phyloP scores from a whole-genome alignment of 1,284 basidiomycete species.

The Ceratobasidium sp. region DNA sequence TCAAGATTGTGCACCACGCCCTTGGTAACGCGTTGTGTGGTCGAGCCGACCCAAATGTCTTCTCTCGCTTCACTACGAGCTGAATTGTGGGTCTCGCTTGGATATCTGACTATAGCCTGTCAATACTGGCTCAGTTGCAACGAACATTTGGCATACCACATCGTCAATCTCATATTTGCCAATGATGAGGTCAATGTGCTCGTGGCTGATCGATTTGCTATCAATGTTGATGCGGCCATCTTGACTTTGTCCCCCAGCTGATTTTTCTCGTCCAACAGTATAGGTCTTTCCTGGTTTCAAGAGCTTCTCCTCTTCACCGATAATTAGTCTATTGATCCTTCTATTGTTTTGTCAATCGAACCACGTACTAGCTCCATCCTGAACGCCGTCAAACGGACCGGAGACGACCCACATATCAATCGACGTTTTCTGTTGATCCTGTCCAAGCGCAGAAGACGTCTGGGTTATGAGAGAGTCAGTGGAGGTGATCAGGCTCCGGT shows the following conservation, averaged over 20 bases:
- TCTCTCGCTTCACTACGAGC: slow-evolving; percentile 23
- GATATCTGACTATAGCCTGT: slow-evolving; percentile 5
- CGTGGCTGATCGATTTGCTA: slow-evolving; percentile 27
- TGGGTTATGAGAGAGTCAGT: neutral
- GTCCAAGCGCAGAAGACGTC: neutral
- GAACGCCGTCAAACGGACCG: slow-evolving; percentile 26
- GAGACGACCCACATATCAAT: slow-evolving; percentile 28
- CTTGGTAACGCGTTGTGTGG: slow-evolving; percentile 16
- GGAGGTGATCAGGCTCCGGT: slow-evolving; percentile 1
- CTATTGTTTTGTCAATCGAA: neutral
- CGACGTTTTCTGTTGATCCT: neutral
- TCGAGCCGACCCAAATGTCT: slow-evolving; percentile 27
- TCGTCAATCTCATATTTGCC: slow-evolving; percentile 30
- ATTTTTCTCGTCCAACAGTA: slow-evolving; percentile 19
- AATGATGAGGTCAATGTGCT: slow-evolving; percentile 29
- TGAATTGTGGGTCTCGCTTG: slow-evolving; percentile 27
- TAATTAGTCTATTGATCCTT: neutral
- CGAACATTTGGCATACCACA: slow-evolving; percentile 21
- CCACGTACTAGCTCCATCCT: slow-evolving; percentile 25
- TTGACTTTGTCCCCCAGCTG: neutral
- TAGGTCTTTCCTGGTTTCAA: slow-evolving; percentile 33
- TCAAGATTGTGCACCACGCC: slow-evolving; percentile 18
- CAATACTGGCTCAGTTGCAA: neutral
- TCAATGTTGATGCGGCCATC: slow-evolving; percentile 21
- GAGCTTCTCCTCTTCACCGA: slow-evolving; percentile 23